Evolutionary conservation across 2,329 filamentous ascomycete genomes (phyloP).

Genomic region (Annulohypoxylon truncatum): DNA sequence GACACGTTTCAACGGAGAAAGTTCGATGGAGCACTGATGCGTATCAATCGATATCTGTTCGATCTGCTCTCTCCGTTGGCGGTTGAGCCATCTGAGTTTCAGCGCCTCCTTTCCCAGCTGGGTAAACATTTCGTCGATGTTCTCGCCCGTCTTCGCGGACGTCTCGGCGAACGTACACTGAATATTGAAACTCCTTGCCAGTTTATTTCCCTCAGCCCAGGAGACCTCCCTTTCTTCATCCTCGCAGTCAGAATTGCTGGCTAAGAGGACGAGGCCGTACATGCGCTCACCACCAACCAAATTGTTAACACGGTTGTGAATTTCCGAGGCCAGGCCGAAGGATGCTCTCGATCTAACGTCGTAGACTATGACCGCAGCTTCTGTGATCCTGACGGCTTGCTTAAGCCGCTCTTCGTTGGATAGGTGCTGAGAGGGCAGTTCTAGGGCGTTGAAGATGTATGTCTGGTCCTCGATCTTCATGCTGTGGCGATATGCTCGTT

Average conservation of each 20-base stretch:
- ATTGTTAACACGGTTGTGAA: slow-evolving; percentile 43
- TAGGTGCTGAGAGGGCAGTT: slow-evolving; percentile 52
- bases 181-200: slow-evolving; percentile 40
- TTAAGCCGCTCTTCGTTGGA: slow-evolving; percentile 50
- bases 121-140: slow-evolving; percentile 51
- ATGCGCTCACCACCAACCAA: slow-evolving; percentile 46
- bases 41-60: slow-evolving; percentile 19
- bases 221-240: slow-evolving; percentile 48
- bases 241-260: slow-evolving; percentile 52
- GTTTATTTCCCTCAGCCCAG: slow-evolving; percentile 49
- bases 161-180: slow-evolving; percentile 50
- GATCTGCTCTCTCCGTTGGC: slow-evolving; percentile 43
- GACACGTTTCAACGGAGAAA: slow-evolving; percentile 25
- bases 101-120: slow-evolving; percentile 51
- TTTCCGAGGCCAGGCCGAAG: slow-evolving; percentile 32
- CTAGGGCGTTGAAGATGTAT: slow-evolving; percentile 54
- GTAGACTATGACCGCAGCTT: slow-evolving; percentile 52
- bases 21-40: slow-evolving; percentile 2
- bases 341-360: slow-evolving; percentile 46
- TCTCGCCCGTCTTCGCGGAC: slow-evolving; percentile 53
- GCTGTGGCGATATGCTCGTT: slow-evolving; percentile 51
- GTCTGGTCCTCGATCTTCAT: slow-evolving; percentile 48
- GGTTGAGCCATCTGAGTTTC: slow-evolving; percentile 43
- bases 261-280: slow-evolving; percentile 52
- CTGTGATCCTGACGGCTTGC: slow-evolving; percentile 55